phyloP scores from a whole-genome alignment of 352 stramenopile genomes.

The Phytophthora capsici region DNA sequence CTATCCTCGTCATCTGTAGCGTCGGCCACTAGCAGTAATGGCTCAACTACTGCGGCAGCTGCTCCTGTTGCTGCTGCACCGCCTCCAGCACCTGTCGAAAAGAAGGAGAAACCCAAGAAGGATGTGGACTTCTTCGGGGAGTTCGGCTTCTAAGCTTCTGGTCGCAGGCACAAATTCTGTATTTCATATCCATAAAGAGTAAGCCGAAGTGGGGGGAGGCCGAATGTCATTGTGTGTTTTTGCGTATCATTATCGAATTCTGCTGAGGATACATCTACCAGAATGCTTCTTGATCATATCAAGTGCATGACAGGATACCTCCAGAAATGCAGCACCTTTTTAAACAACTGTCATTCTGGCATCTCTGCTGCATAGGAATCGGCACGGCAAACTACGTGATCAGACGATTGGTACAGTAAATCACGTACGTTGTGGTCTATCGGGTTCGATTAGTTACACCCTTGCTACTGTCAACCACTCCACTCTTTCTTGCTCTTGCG shows the following conservation, averaged over 20 bases:
- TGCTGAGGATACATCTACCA: too few relatives aligned
- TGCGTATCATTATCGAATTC: slow-evolving; percentile 5
- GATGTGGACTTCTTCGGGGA: slow-evolving; percentile 88
- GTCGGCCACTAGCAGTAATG: slow-evolving; percentile 32
- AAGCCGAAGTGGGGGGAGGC: slow-evolving; percentile 18
- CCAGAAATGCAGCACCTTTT: slow-evolving; percentile 11
- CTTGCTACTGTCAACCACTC: slow-evolving; percentile 37
- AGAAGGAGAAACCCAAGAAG: slow-evolving; percentile 64
- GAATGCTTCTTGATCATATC: not conserved
- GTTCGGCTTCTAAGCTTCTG: slow-evolving; percentile 83
- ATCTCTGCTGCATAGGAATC: too few relatives aligned
- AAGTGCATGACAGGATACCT: slow-evolving; percentile 1
- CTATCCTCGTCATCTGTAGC: slow-evolving; percentile 28
- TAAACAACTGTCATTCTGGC: too few relatives aligned
- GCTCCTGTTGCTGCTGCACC: slow-evolving; percentile 26
- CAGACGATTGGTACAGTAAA: slow-evolving; percentile 1
- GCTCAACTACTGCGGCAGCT: slow-evolving; percentile 21
- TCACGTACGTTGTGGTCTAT: slow-evolving; percentile 36
- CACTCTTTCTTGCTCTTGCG: slow-evolving; percentile 31
- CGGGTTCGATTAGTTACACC: slow-evolving; percentile 41
- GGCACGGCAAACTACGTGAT: not conserved
- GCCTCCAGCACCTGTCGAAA: slow-evolving; percentile 39
- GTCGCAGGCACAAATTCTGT: slow-evolving; percentile 6
- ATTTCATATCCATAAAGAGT: slow-evolving; percentile 34
- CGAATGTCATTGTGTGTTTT: slow-evolving; percentile 31